Conservation (phyloP, 768 basidiomycete species). For the Psilocybe subaeruginosa region DNA sequence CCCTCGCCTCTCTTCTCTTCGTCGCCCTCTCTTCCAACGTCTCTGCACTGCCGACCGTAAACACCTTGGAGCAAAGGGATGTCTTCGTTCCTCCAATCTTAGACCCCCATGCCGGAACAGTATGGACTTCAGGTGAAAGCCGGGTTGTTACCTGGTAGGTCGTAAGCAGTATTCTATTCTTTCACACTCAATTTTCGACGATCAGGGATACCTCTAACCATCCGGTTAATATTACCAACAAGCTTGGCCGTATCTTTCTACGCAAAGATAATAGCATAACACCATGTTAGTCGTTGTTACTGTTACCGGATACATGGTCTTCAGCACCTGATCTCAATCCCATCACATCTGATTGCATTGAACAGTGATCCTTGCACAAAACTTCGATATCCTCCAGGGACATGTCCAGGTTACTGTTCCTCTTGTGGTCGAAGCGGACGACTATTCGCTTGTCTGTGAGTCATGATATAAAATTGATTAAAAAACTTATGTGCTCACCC, state of each 20-base stretch:
- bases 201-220: slow-evolving; percentile 40
- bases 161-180: not conserved
- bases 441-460: slow-evolving; percentile 44
- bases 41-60: slow-evolving; percentile 20
- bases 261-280: slow-evolving; percentile 35
- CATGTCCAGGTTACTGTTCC: slow-evolving; percentile 36
- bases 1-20: slow-evolving; percentile 16
- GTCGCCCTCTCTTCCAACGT: slow-evolving; percentile 9
- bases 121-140: slow-evolving; percentile 43
- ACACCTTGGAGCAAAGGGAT: slow-evolving; percentile 38
- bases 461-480: slow-evolving; percentile 14
- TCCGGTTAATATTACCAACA: slow-evolving; percentile 53
- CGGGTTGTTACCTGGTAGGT: slow-evolving; percentile 51
- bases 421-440: slow-evolving; percentile 29
- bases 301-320: not conserved
- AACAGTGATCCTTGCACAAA: slow-evolving; percentile 32
- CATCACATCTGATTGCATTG: too few relatives aligned
- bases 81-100: slow-evolving; percentile 50
- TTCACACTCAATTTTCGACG: not conserved
- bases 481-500: not conserved
- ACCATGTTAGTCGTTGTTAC: slow-evolving; percentile 25
- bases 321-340: not conserved
- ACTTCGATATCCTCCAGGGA: slow-evolving; percentile 42
- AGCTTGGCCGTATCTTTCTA: slow-evolving; percentile 42
- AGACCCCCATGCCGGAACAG: slow-evolving; percentile 34